These are phyloP conservation scores for Paraleonurus japonicus DNA, from an alignment of 257 asterid species.

Conservation along the genomic window DNA sequence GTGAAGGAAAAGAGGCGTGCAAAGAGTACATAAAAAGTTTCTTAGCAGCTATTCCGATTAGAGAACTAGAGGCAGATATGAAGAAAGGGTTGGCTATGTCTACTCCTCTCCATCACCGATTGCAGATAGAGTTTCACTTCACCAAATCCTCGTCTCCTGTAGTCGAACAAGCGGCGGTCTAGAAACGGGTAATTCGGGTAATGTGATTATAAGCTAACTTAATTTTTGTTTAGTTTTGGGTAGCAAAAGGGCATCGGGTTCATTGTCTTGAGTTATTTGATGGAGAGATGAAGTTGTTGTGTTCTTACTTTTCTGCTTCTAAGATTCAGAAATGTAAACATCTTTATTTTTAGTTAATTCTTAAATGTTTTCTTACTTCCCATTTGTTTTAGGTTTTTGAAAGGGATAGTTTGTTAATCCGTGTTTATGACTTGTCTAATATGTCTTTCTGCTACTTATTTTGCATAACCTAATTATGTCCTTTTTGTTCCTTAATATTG, in stretches of 20 bases:
- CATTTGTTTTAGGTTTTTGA: background rate
- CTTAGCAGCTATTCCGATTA: slow-evolving; percentile 91
- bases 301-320: slow-evolving; percentile 17
- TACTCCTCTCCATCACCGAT: slow-evolving; percentile 76
- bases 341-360: slow-evolving; percentile 6
- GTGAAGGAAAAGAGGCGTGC: slow-evolving; percentile 80
- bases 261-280: slow-evolving; percentile 25
- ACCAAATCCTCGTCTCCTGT: slow-evolving; percentile 35
- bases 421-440: slow-evolving; percentile 7
- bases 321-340: slow-evolving; percentile 23
- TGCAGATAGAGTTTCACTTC: slow-evolving; percentile 91
- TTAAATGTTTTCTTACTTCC: background rate
- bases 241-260: slow-evolving; percentile 31
- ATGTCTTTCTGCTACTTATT: slow-evolving; percentile 18
- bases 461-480: slow-evolving; percentile 14
- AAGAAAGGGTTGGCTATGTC: slow-evolving; percentile 71
- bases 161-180: slow-evolving; percentile 4
- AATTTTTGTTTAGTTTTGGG: slow-evolving; percentile 22
- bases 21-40: slow-evolving; percentile 85
- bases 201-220: slow-evolving; percentile 37
- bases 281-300: slow-evolving; percentile 2
- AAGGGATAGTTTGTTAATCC: slow-evolving; percentile 7
- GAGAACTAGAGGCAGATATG: slow-evolving; percentile 82
- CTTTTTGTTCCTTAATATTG: background rate
- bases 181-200: slow-evolving; percentile 28